phyloP scores from a whole-genome alignment of 345 rosid genomes.

The Corchorus olitorius region DNA sequence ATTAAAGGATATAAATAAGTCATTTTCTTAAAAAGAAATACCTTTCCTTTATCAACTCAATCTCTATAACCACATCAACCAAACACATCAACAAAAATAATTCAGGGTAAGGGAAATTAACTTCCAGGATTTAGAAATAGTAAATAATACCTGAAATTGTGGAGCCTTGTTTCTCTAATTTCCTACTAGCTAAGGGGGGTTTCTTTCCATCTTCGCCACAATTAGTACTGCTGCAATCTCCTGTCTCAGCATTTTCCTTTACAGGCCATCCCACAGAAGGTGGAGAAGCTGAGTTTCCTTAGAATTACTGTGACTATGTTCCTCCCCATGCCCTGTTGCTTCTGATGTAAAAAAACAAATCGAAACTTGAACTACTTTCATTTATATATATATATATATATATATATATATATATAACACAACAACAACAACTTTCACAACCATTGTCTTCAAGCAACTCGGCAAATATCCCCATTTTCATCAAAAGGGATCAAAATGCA shows the following conservation, averaged over 20 bases:
- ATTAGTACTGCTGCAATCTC: slow-evolving; percentile 44
- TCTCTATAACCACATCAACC: slow-evolving; percentile 45
- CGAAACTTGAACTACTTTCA: slow-evolving; percentile 62
- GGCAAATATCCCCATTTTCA: slow-evolving; percentile 42
- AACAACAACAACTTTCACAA: slow-evolving; percentile 40
- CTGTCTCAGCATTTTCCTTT: slow-evolving; percentile 34
- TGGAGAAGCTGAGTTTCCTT: slow-evolving; percentile 57
- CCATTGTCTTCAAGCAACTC: slow-evolving; percentile 52
- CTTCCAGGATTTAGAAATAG: slow-evolving; percentile 8
- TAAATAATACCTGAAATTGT: slow-evolving; percentile 55
- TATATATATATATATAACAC: no score
- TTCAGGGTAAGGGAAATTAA: background rate
- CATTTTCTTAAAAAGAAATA: no score
- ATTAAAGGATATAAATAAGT: no score
- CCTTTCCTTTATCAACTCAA: slow-evolving; percentile 97
- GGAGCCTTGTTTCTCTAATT: slow-evolving; percentile 48
- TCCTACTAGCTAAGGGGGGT: slow-evolving; percentile 33
- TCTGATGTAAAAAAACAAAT: slow-evolving; percentile 68
- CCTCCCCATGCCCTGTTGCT: slow-evolving; percentile 57
- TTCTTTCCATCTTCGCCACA: slow-evolving; percentile 37
- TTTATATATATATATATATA: no score
- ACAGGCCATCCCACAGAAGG: slow-evolving; percentile 54
- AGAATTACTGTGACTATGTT: slow-evolving; percentile 60
- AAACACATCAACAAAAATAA: background rate
- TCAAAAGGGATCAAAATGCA: no score